Evolutionary conservation across 2,329 filamentous ascomycete species (phyloP).

Genomic region (Daldinia eschscholtzii): DNA sequence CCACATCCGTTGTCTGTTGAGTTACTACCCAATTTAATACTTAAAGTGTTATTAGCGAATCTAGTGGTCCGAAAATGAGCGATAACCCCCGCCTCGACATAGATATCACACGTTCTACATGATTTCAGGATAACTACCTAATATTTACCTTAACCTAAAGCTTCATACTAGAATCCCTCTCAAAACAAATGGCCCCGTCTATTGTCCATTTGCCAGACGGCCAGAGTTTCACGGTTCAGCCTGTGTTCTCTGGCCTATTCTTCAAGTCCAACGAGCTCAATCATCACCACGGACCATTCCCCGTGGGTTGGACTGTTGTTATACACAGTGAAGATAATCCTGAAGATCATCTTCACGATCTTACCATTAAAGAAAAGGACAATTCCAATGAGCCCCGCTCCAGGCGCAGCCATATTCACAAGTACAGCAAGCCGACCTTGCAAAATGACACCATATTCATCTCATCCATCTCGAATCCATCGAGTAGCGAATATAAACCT

Average conservation of each 20-base stretch:
- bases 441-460: slow-evolving; percentile 88
- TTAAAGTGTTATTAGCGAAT: slow-evolving; percentile 35
- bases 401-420: slow-evolving; percentile 63
- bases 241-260: slow-evolving; percentile 90
- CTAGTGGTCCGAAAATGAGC: slow-evolving; percentile 15
- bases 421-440: slow-evolving; percentile 81
- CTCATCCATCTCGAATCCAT: slow-evolving; percentile 89
- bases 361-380: slow-evolving; percentile 52
- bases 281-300: slow-evolving; percentile 77
- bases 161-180: neutral
- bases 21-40: slow-evolving; percentile 20
- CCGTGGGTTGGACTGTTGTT: slow-evolving; percentile 90
- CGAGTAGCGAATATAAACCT: slow-evolving; percentile 82
- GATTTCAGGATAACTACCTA: neutral
- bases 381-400: slow-evolving; percentile 45
- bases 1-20: slow-evolving; percentile 3
- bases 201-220: slow-evolving; percentile 86
- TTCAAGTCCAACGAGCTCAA: slow-evolving; percentile 87
- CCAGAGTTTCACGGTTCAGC: slow-evolving; percentile 82
- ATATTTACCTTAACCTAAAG: slow-evolving; percentile 1
- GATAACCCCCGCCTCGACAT: slow-evolving; percentile 20
- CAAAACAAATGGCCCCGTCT: slow-evolving; percentile 50
- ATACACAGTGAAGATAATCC: slow-evolving; percentile 74
- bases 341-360: slow-evolving; percentile 47
- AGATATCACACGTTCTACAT: slow-evolving; percentile 10